phyloP scores from a whole-genome alignment of 2,329 filamentous ascomycete species.

The Ophiosphaerella herpotricha region DNA sequence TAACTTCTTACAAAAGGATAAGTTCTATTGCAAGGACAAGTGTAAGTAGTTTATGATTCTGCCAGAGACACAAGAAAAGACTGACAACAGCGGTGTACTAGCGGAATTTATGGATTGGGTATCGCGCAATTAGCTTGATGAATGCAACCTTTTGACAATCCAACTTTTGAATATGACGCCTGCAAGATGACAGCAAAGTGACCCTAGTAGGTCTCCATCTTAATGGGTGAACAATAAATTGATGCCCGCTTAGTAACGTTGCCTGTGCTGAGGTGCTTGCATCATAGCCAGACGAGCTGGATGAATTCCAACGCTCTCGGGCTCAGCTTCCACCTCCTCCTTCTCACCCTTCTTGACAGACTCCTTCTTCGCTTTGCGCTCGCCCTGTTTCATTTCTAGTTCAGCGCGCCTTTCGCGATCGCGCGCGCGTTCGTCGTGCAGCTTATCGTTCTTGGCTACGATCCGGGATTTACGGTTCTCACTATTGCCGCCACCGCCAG shows the following conservation, averaged over 20 bases:
- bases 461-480: conserved; percentile 75
- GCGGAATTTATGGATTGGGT: neutral
- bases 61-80: neutral
- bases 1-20: neutral
- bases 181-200: neutral
- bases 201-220: neutral
- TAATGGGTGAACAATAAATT: too few relatives aligned
- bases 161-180: too few relatives aligned
- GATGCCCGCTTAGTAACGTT: conserved; percentile 20
- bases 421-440: conserved; percentile 69
- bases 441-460: conserved; percentile 80
- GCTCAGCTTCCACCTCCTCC: conserved; percentile 20
- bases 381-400: conserved; percentile 46
- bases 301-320: conserved; percentile 41
- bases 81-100: neutral
- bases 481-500: conserved; percentile 83
- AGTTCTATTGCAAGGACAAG: neutral
- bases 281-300: conserved; percentile 46
- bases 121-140: neutral
- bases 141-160: neutral
- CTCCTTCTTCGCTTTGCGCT: conserved; percentile 48
- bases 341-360: conserved; percentile 15
- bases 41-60: neutral
- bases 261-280: conserved; percentile 27
- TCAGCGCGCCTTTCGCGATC: conserved; percentile 53